Conservation (phyloP, 2,329 filamentous ascomycete genomes). For the Graphilbum ipis-grandicollis region DNA sequence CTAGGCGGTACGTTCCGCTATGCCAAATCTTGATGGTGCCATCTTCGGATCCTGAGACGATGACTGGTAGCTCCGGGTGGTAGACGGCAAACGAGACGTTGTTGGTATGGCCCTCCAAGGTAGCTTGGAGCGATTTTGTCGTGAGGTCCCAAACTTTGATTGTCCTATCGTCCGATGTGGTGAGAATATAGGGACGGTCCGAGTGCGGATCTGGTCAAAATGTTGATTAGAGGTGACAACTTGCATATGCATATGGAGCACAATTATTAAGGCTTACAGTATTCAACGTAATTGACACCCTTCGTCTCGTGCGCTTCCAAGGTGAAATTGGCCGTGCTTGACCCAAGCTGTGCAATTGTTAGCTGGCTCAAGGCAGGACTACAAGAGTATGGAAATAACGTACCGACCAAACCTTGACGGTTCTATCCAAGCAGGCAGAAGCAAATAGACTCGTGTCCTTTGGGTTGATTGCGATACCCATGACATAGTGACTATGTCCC, state of each 20-base stretch:
- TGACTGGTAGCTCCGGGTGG: constrained; percentile 89
- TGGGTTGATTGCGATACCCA: constrained; percentile 92
- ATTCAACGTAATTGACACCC: constrained; percentile 96
- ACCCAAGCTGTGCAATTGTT: constrained; percentile 54
- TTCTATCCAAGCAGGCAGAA: constrained; percentile 87
- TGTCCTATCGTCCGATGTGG: constrained; percentile 88
- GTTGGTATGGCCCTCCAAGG: constrained; percentile 89
- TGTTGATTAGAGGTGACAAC: background rate
- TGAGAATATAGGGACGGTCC: constrained; percentile 75
- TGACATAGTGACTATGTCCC: constrained; percentile 84
- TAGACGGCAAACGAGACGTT: constrained; percentile 98
- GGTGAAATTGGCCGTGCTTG: constrained; percentile 87
- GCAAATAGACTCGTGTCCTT: constrained; percentile 90
- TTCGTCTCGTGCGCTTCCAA: constrained; percentile 94
- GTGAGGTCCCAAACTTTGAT: constrained; percentile 99
- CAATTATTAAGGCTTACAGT: no score
- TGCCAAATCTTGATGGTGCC: constrained; percentile 98
- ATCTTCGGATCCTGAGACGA: constrained; percentile 95
- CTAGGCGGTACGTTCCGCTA: constrained; percentile 88
- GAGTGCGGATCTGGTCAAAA: constrained; percentile 35
- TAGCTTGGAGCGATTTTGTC: constrained; percentile 91
- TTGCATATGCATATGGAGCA: background rate
- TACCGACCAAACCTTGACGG: constrained; percentile 46
- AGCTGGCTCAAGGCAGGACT: background rate
- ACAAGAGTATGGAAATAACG: background rate